These are phyloP conservation scores for Notholithocarpus densiflorus DNA, from an alignment of 306 rosid genomes.

Conservation along the genomic window DNA sequence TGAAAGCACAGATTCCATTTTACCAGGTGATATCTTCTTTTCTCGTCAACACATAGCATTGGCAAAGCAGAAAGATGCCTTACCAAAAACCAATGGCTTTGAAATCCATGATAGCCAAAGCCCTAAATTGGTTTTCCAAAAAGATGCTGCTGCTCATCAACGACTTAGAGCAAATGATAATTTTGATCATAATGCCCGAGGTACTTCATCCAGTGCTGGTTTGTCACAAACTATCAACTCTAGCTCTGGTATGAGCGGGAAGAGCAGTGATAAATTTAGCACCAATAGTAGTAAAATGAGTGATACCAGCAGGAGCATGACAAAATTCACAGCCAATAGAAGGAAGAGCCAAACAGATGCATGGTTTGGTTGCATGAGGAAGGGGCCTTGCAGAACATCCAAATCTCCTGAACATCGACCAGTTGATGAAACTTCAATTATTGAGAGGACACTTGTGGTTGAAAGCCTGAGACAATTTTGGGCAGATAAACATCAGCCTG, in stretches of 20 bases:
- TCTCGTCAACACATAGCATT: conserved; percentile 51
- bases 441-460: conserved; percentile 57
- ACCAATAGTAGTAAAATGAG: conserved; percentile 42
- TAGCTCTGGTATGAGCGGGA: conserved; percentile 45
- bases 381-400: conserved; percentile 46
- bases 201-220: conserved; percentile 22
- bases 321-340: conserved; percentile 50
- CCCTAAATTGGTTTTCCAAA: conserved; percentile 22
- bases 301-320: conserved; percentile 44
- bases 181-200: conserved; percentile 26
- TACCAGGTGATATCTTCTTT: conserved; percentile 79
- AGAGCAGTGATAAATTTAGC: conserved; percentile 37
- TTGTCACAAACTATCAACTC: conserved; percentile 37
- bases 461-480: conserved; percentile 65
- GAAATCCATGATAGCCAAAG: conserved; percentile 30
- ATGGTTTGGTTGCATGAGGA: conserved; percentile 75
- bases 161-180: conserved; percentile 28
- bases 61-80: conserved; percentile 23
- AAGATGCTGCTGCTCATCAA: conserved; percentile 23
- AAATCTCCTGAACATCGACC: conserved; percentile 60
- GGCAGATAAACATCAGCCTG: conserved; percentile 81
- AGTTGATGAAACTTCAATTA: conserved; percentile 54
- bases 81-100: conserved; percentile 30
- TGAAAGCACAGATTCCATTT: conserved; percentile 57
- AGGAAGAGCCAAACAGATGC: conserved; percentile 45